Conservation (phyloP, 2,329 filamentous ascomycete genomes). For the Rutstroemia sydowiana region DNA sequence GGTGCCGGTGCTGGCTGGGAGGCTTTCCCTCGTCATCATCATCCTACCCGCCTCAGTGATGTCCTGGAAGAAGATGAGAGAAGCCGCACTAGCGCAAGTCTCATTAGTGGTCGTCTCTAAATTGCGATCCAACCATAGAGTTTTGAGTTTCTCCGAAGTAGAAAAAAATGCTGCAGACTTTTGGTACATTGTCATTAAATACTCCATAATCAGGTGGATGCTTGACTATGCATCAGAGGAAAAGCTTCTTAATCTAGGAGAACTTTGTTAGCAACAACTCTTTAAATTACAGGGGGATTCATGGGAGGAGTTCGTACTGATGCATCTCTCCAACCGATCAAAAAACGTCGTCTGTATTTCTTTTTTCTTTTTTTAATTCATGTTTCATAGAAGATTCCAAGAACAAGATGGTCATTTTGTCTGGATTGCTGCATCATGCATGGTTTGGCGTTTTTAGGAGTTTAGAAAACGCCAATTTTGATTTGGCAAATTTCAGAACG, state of each 20-base stretch:
- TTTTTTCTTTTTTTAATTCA: too few relatives aligned
- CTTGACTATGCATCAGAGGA: neutral
- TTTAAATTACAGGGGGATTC: neutral
- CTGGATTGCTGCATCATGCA: neutral
- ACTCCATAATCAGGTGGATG: neutral
- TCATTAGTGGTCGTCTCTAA: constrained; percentile 21
- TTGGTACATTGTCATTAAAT: neutral
- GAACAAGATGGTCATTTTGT: too few relatives aligned
- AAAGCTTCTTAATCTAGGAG: neutral
- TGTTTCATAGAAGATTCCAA: neutral
- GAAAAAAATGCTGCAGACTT: neutral
- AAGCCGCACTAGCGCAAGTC: constrained; percentile 57
- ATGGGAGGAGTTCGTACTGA: neutral
- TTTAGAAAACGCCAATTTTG: too few relatives aligned
- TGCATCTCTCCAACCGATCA: too few relatives aligned
- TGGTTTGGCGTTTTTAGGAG: neutral
- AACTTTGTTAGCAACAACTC: too few relatives aligned
- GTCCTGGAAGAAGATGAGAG: constrained; percentile 81
- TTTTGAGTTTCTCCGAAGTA: too few relatives aligned
- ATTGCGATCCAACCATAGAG: too few relatives aligned
- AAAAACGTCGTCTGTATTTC: neutral
- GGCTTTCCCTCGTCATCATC: constrained; percentile 68
- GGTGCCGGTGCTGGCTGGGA: constrained; percentile 65
- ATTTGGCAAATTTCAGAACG: too few relatives aligned
- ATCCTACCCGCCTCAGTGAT: constrained; percentile 82